These are phyloP conservation scores for Colletotrichum cordylinicola DNA, from an alignment of 2,329 filamentous ascomycete species.

Conservation along the genomic window DNA sequence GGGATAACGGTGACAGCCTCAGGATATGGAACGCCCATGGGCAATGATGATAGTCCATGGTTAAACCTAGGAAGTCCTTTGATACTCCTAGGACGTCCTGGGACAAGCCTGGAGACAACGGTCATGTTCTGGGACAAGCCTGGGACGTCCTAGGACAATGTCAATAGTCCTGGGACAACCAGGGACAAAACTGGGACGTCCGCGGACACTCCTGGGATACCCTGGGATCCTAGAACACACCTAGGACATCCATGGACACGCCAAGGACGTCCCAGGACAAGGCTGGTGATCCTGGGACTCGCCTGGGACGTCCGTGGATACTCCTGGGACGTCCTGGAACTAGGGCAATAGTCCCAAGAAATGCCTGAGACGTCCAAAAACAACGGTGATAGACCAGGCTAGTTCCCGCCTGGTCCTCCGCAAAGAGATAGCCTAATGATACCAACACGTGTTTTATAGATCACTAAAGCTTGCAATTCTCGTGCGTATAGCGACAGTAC, in stretches of 20 bases:
- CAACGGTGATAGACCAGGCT: too few relatives aligned
- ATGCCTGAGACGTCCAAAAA: too few relatives aligned
- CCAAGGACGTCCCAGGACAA: too few relatives aligned
- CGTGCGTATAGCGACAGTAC: too few relatives aligned
- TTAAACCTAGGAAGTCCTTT: background rate
- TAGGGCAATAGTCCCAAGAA: too few relatives aligned
- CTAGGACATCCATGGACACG: background rate
- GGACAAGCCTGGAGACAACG: background rate
- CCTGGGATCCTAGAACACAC: background rate
- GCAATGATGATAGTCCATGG: background rate
- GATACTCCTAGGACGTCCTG: background rate
- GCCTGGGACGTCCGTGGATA: too few relatives aligned
- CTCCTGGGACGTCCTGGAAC: too few relatives aligned
- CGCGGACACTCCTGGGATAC: background rate
- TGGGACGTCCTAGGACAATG: background rate
- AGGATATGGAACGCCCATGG: background rate
- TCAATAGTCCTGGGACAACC: background rate
- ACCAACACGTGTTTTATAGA: too few relatives aligned
- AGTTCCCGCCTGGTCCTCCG: too few relatives aligned
- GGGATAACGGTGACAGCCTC: background rate
- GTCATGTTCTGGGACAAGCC: background rate
- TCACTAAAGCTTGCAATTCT: too few relatives aligned
- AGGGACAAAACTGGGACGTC: background rate
- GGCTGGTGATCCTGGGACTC: too few relatives aligned
- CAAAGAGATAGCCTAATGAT: too few relatives aligned